Evolutionary conservation across 2,329 filamentous ascomycete species (phyloP).

Genomic region (Lecanicillium sp.): DNA sequence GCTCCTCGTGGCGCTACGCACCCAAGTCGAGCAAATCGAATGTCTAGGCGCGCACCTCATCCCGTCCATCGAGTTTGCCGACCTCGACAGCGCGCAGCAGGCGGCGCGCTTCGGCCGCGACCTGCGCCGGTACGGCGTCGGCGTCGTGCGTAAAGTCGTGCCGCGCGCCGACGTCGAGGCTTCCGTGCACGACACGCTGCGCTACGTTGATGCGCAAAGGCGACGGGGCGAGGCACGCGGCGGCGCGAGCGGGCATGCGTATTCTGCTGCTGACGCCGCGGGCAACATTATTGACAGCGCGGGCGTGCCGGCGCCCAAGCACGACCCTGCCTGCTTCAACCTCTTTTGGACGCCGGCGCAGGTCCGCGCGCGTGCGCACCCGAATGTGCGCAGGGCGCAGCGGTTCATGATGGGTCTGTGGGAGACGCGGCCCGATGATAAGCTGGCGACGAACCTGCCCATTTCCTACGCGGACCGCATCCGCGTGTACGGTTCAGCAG

Average conservation of each 20-base stretch:
- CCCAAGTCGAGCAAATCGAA: constrained; percentile 45
- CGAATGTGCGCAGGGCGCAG: constrained; percentile 55
- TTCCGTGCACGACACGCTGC: constrained; percentile 51
- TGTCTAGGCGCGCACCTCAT: constrained; percentile 43
- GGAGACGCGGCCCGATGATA: constrained; percentile 47
- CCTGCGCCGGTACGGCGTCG: constrained; percentile 55
- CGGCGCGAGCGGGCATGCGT: neutral
- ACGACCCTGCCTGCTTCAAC: constrained; percentile 62
- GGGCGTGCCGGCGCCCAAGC: constrained; percentile 19
- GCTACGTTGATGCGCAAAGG: constrained; percentile 39
- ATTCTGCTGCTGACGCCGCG: constrained; percentile 15
- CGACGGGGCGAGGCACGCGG: neutral
- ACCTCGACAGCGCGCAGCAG: constrained; percentile 38
- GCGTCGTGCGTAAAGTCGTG: constrained; percentile 58
- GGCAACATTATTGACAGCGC: constrained; percentile 11
- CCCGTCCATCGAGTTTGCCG: constrained; percentile 46
- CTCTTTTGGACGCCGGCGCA: constrained; percentile 69
- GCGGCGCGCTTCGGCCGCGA: constrained; percentile 48
- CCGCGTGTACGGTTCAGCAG: constrained; percentile 50
- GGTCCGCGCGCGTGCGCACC: constrained; percentile 58
- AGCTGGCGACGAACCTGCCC: constrained; percentile 52
- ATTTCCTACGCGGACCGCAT: constrained; percentile 63
- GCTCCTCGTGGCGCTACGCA: constrained; percentile 41
- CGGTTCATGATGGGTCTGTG: constrained; percentile 60
- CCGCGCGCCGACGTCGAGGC: constrained; percentile 46